Evolutionary conservation across 306 rosid genomes (phyloP).

Genomic region (Lathyrus tuberosus): DNA sequence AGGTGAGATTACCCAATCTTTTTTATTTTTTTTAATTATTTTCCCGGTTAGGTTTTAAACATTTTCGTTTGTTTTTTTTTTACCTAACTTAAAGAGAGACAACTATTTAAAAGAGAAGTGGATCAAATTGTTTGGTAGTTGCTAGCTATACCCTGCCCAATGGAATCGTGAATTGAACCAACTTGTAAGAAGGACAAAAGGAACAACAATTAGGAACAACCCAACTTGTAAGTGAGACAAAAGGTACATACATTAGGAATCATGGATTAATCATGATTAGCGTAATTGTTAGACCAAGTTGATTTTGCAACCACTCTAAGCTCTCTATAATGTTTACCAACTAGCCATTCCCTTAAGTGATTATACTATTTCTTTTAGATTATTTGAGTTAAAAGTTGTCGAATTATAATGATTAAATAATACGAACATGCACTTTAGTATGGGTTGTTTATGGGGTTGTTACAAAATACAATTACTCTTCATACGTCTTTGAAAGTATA

Average conservation of each 20-base stretch:
- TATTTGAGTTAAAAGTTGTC: constrained; percentile 7
- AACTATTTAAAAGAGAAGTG: constrained; percentile 2
- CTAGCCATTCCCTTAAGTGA: neutral
- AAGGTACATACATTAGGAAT: constrained; percentile 25
- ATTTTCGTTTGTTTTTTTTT: no score
- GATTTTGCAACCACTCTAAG: constrained; percentile 16
- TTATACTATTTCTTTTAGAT: neutral
- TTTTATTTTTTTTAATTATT: no score
- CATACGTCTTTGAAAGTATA: neutral
- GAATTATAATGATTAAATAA: neutral
- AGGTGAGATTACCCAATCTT: no score
- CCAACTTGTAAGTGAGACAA: constrained; percentile 38
- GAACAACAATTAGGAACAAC: constrained; percentile 19
- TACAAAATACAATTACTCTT: constrained; percentile 7
- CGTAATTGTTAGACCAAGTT: constrained; percentile 32
- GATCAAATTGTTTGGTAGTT: constrained; percentile 23
- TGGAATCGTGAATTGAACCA: constrained; percentile 27
- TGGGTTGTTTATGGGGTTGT: constrained; percentile 12
- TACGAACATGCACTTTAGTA: neutral
- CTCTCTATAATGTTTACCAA: neutral
- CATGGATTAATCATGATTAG: constrained; percentile 30
- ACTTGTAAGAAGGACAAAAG: constrained; percentile 33
- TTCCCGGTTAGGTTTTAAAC: no score
- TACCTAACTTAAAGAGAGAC: neutral
- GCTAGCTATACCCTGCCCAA: constrained; percentile 1